Base-by-base conservation (phyloP, 1,284 basidiomycete species). In the Naganishia cerealis region DNA sequence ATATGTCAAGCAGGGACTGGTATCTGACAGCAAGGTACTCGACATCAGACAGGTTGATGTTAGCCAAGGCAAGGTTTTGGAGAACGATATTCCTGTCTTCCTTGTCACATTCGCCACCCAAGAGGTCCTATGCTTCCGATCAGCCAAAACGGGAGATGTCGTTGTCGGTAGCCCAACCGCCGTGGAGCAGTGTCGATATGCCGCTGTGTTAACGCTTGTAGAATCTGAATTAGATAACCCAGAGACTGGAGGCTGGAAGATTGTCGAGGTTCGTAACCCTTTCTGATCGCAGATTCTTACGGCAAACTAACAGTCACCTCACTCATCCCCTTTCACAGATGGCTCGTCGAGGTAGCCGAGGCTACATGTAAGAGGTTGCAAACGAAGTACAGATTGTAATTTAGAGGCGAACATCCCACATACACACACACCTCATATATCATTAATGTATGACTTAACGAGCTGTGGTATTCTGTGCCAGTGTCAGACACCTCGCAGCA, bases 181-280 rank as follows among this genome's bases (percentile, higher is more conserved):
- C 72, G 94, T 98, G 38, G 93, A 97, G 79, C 89, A 94, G 75
- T 96, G 93, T 76, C 87, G 87, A 42, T 99, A 99, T 79, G 91
- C 90, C 24, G 91, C 93, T 65, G 94, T 94, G 2, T 81, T 99
- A 70, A 97, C 94, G 6, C 86, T 94, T 53, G 81, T 92, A 52
- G 89, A 92, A 77, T 88, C 88, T 73, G 91, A 95, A 76, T 82
- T 95, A 65, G 87, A 88, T 54, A 91, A 98, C 75, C 90, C 95
- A 80, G 84, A 97, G 62, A 99, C 96, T 0, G 92, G 92, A 58
- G 96, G 96, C 12, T 99, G 96, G 96, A 98, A 98, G 82, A 87
- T 99, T 66, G 86, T 98, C 50, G 94, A 98, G 87, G 91, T 94
- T 76, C 69, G 87, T 82, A 52, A 10, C 13, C 24, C 13, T 50